Base-by-base conservation (phyloP, 768 basidiomycete genomes). In the Thelephora ganbajun region DNA sequence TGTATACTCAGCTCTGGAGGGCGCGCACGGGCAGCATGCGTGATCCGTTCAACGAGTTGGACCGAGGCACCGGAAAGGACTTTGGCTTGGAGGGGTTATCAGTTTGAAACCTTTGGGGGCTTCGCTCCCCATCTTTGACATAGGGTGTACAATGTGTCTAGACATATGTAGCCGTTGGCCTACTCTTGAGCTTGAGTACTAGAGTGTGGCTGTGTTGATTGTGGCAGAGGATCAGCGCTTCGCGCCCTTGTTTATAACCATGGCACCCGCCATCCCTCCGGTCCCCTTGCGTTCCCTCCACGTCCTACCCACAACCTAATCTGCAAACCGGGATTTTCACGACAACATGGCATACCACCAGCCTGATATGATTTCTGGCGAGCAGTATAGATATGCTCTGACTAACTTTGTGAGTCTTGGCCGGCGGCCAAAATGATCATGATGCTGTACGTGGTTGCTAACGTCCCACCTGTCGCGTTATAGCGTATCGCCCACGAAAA, bases 401-500 rank as follows among this genome's bases (percentile, higher is more conserved):
- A 77, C 80, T 20, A 87, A 90, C 61, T 90, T 90, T 56, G 86
- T 56, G 20, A 26, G 54, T 50, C 5, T 41, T 23, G 16, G 26
- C 12, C 42, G 7, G 11, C 13, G 18, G 33, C 37, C 20, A 22
- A 16, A 42, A 43, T 26, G 23, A 13, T 33, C 12, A 9, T 11
- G 14, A 41, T 14, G 18, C 14, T 4, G 22, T 41, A 2, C 4
- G 7, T 14, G 20, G 16, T 47, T 33, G 26, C 9, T 30, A 30
- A 30, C 9, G 26, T 30, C 4, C n/a, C n/a, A 9, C 30, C 26
- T 26, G 14, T 33, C 22, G 20, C 34, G 34, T 43, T 44, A 33
- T 58, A 86, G 86, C 76, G 84, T 47, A 83, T 89, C 59, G 87
- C 87, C 23, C 87, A 90, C 68, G 81, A 89, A 62, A 88, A 84